Percentiles rank a stretch among this genome's conserved stretches.
Evolutionary conservation across 225 moss, liverwort and hornwort genomes (phyloP).

Genomic region (Pseudoscleropodium purum): DNA sequence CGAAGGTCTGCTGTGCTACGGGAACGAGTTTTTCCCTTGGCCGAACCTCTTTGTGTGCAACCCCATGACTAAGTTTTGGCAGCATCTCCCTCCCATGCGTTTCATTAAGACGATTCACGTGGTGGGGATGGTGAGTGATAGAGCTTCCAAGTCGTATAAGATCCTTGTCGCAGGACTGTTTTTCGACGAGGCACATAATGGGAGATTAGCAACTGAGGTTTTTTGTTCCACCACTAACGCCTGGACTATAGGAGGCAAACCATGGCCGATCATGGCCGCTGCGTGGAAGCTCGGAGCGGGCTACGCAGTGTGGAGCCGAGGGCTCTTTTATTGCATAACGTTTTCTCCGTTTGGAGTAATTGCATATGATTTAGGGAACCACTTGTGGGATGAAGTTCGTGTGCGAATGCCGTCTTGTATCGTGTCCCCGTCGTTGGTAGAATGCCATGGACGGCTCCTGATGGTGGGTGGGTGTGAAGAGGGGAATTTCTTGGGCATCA

Average conservation of each 20-base stretch:
- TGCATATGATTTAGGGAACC: conserved; percentile 47
- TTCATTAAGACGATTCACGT: conserved; percentile 77
- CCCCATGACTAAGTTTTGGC: conserved; percentile 73
- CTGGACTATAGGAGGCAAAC: conserved; percentile 60
- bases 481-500: conserved; percentile 50
- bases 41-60: conserved; percentile 74
- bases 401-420: conserved; percentile 68
- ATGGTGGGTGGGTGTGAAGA: conserved; percentile 78
- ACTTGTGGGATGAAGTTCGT: conserved; percentile 51
- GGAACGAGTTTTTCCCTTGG: conserved; percentile 79
- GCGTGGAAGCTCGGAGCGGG: conserved; percentile 77
- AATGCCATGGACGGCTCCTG: conserved; percentile 54
- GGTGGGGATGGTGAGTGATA: conserved; percentile 63
- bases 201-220: conserved; percentile 62
- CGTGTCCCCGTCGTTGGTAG: conserved; percentile 66
- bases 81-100: conserved; percentile 64
- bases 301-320: conserved; percentile 57
- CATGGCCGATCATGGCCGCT: conserved; percentile 77
- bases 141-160: conserved; percentile 40
- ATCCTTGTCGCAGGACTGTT: conserved; percentile 68
- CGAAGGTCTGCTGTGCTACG: conserved; percentile 63
- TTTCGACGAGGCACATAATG: conserved; percentile 63
- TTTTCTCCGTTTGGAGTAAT: conserved; percentile 77
- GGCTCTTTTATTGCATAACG: conserved; percentile 62
- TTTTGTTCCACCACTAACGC: conserved; percentile 42